phyloP scores from a whole-genome alignment of 192 early-diverging fungal species.

The Irineochytrium annulatum region DNA sequence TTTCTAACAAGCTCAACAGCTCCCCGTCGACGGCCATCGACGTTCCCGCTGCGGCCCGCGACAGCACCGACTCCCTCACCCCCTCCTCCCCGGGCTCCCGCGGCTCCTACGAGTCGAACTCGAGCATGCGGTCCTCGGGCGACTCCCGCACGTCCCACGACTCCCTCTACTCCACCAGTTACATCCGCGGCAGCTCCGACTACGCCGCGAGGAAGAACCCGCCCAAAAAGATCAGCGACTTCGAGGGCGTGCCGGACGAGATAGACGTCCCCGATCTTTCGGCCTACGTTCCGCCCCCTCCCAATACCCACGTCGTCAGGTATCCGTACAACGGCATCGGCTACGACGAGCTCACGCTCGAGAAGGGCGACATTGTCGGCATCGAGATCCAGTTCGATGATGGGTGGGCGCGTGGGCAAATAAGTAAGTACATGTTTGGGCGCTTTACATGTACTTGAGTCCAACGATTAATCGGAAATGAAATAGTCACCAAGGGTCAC shows the following conservation, averaged over 20 bases:
- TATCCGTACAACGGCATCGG: slow-evolving; percentile 26
- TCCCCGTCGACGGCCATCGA: background rate
- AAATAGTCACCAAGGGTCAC: slow-evolving; percentile 45
- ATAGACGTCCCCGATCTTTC: slow-evolving; percentile 41
- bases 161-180: background rate
- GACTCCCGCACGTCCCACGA: background rate
- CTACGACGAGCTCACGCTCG: slow-evolving; percentile 44
- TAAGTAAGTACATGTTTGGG: slow-evolving; percentile 8
- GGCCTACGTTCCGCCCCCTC: slow-evolving; percentile 39
- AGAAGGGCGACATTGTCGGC: slow-evolving; percentile 51
- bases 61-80: background rate
- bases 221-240: background rate
- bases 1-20: background rate
- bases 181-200: background rate
- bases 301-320: slow-evolving; percentile 48
- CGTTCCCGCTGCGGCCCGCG: background rate
- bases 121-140: background rate
- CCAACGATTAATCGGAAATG: too few relatives aligned
- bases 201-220: background rate
- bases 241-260: slow-evolving; percentile 17
- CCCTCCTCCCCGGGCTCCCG: background rate
- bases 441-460: too few relatives aligned
- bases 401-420: slow-evolving; percentile 51
- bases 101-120: too few relatives aligned
- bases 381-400: slow-evolving; percentile 49